Evolutionary conservation across 2,329 filamentous ascomycete genomes (phyloP).

Genomic region (Mycosphaerella arachidis): DNA sequence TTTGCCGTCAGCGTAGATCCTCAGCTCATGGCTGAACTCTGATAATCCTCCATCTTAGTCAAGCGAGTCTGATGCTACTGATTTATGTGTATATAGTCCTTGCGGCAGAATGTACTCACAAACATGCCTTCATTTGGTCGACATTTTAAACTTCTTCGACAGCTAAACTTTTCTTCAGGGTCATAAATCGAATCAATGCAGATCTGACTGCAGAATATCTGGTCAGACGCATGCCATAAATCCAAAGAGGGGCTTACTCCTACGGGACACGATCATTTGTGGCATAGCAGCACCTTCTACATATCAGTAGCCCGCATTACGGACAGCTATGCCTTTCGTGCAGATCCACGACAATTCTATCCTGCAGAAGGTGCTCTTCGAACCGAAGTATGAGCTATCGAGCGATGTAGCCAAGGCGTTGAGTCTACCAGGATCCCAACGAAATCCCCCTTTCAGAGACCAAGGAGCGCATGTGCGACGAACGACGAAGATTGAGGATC

Average conservation of each 20-base stretch:
- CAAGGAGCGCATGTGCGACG: slow-evolving; percentile 17
- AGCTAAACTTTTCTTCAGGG: too few relatives aligned
- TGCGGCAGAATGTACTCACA: not conserved
- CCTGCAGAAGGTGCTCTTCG: slow-evolving; percentile 1
- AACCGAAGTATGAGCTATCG: not conserved
- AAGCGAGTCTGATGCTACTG: too few relatives aligned
- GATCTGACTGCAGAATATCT: not conserved
- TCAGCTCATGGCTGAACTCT: not conserved
- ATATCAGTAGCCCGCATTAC: not conserved
- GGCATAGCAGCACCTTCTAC: not conserved
- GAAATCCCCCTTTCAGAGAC: slow-evolving; percentile 4
- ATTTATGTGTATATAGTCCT: too few relatives aligned
- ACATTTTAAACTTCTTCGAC: too few relatives aligned
- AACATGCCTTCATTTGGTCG: too few relatives aligned
- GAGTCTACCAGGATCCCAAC: slow-evolving; percentile 1
- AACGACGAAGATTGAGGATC: slow-evolving; percentile 13
- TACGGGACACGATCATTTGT: too few relatives aligned
- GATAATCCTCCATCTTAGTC: not conserved
- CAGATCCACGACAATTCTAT: not conserved
- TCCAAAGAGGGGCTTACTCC: too few relatives aligned
- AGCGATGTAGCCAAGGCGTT: not conserved
- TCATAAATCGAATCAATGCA: too few relatives aligned
- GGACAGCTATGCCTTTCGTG: not conserved
- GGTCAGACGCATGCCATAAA: too few relatives aligned
- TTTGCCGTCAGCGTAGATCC: not conserved